These are phyloP conservation scores for Mycena sp. DNA, from an alignment of 1,284 basidiomycete species.

Conservation along the genomic window DNA sequence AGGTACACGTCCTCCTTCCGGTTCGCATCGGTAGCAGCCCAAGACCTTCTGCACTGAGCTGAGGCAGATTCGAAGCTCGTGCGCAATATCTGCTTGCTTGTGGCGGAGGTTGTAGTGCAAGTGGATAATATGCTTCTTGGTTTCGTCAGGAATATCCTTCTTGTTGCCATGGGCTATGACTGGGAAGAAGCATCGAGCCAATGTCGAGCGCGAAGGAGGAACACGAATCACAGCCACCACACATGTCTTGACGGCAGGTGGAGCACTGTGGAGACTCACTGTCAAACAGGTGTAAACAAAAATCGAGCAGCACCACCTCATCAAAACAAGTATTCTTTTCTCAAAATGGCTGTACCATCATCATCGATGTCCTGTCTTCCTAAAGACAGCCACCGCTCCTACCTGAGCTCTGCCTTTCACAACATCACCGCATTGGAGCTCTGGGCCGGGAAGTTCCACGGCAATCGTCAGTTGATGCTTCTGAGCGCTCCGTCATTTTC, in stretches of 20 bases:
- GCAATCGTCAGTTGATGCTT: background rate
- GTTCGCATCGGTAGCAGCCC: background rate
- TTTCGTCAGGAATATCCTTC: background rate
- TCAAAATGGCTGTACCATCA: no score
- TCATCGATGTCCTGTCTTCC: no score
- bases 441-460: background rate
- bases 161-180: no score
- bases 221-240: background rate
- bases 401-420: no score
- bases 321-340: no score
- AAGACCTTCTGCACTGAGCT: background rate
- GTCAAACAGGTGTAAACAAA: no score
- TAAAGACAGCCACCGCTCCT: no score
- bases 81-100: background rate
- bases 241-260: background rate
- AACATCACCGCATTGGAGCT: background rate
- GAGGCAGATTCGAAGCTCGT: background rate
- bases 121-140: background rate
- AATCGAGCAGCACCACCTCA: no score
- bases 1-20: background rate
- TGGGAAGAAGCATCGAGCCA: background rate
- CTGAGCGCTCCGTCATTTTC: background rate
- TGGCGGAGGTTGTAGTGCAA: background rate
- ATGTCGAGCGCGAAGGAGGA: background rate
- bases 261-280: background rate